These are phyloP conservation scores for Curvularia verruculosa DNA, from an alignment of 2,329 filamentous ascomycete species.

Conservation along the genomic window DNA sequence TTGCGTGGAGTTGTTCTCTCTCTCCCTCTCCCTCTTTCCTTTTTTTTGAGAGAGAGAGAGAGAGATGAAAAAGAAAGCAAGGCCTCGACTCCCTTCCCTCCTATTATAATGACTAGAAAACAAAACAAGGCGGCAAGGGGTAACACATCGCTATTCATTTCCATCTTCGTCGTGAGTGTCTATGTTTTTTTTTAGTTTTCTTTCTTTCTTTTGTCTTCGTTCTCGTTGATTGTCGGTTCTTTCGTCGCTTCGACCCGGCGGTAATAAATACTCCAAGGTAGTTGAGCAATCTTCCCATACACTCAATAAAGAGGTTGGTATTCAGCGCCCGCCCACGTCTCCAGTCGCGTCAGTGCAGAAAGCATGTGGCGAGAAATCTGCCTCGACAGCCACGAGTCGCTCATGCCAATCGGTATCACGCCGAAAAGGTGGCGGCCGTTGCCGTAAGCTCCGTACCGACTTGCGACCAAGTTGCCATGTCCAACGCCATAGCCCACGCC, in stretches of 20 bases:
- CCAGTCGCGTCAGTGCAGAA: constrained; percentile 15
- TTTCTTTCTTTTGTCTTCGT: not conserved
- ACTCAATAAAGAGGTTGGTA: constrained; percentile 21
- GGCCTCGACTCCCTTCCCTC: not conserved
- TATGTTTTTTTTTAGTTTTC: not conserved
- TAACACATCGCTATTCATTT: not conserved
- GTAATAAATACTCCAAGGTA: too few species aligned
- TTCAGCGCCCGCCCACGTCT: constrained; percentile 20
- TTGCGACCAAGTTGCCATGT: constrained; percentile 15
- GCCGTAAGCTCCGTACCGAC: constrained; percentile 16
- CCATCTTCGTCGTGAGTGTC: not conserved
- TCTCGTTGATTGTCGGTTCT: too few species aligned
- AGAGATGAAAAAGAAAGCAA: not conserved
- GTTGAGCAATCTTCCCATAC: too few species aligned
- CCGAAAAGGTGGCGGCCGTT: constrained; percentile 30
- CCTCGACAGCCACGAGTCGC: constrained; percentile 19
- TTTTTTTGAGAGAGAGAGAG: too few species aligned
- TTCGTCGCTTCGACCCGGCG: too few species aligned
- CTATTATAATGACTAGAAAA: not conserved
- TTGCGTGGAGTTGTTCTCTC: too few species aligned
- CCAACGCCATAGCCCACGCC: constrained; percentile 18
- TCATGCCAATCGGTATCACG: constrained; percentile 23
- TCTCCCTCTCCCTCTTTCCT: too few species aligned
- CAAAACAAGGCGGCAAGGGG: not conserved
- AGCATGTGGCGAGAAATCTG: constrained; percentile 17